Base-by-base conservation (phyloP, 345 rosid species). In the Stellera chamaejasme region DNA sequence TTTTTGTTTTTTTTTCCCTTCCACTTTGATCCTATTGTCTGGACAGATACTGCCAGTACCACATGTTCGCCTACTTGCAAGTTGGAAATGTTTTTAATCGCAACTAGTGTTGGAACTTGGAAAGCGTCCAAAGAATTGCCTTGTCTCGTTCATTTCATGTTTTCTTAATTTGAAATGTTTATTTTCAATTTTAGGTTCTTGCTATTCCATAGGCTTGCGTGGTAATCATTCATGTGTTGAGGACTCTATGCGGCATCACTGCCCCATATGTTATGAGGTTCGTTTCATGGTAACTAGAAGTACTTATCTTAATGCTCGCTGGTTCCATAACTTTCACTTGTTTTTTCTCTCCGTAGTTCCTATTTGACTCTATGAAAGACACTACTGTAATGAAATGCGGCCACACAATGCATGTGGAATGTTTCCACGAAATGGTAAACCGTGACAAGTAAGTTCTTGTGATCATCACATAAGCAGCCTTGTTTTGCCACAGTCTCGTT, bases 201-300 rank as follows among this genome's bases (percentile, higher is more conserved):
- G 99, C 78, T 93, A 93, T 72, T 59, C 86, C 3, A 72, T 41
- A 43, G 54, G 63, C 53, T 72, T 93, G 69, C 87, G 54, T 2
- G 67, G 79, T 74, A 89, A 93, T 66, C 99, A 93, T 81, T 75
- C 60, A 0, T 93, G 99, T 15, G 83, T 93, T 56, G 99, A 93
- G 82, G 71, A 93, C 76, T 93, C 99, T 19, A 93, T 93, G 99
- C 82, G 74, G 50, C 99, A 93, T 66, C 97, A 93, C 69, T 93
- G 99, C 72, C 91, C 99, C 56, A 93, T 93, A 50, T 93, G 99
- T 63, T 93, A 72, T 16, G 99, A 93, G 97, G 97, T 93, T 50
- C 19, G 71, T 49, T 10, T 63, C 50, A 10, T 27, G 10, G 52
- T 43, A 55, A 45, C 55, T 59, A 49, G 43, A 6, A 19, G 61